Percentiles rank a stretch among this genome's conserved stretches.
phyloP scores from a whole-genome alignment of 2,329 filamentous ascomycete genomes.

The Bertia moriformis region DNA sequence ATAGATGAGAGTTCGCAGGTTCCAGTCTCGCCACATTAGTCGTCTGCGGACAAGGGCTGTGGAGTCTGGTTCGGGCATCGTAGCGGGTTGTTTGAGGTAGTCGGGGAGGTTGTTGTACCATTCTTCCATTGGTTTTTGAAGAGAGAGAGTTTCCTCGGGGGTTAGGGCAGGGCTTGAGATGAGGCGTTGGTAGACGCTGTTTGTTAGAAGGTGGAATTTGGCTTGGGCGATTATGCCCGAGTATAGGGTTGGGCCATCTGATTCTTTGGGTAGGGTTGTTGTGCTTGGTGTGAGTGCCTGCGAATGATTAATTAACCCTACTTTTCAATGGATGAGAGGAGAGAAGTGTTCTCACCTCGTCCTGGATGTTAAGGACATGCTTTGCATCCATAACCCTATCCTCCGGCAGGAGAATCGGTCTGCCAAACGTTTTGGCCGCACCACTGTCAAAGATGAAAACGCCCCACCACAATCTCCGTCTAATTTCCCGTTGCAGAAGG shows the following conservation, averaged over 20 bases:
- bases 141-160: background rate
- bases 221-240: background rate
- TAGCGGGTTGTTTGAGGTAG: background rate
- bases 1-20: slow-evolving; percentile 19
- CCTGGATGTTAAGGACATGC: slow-evolving; percentile 16
- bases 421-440: slow-evolving; percentile 27
- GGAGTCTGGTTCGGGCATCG: slow-evolving; percentile 2
- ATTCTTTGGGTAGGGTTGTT: background rate
- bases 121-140: background rate
- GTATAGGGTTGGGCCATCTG: background rate
- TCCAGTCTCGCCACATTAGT: slow-evolving; percentile 16
- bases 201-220: background rate
- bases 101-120: background rate
- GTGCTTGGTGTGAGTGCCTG: background rate
- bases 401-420: slow-evolving; percentile 13
- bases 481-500: slow-evolving; percentile 18
- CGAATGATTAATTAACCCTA: slow-evolving; percentile 1
- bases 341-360: slow-evolving; percentile 10
- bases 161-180: background rate
- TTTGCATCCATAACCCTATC: slow-evolving; percentile 14
- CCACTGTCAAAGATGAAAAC: slow-evolving; percentile 29
- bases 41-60: slow-evolving; percentile 12
- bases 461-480: slow-evolving; percentile 25
- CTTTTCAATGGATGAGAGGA: background rate
- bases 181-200: background rate